Evolutionary conservation across 495 filamentous ascomycete genomes (phyloP), one percentile per base, ranked within the genome.

Genomic region (Immersiella caudata): DNA sequence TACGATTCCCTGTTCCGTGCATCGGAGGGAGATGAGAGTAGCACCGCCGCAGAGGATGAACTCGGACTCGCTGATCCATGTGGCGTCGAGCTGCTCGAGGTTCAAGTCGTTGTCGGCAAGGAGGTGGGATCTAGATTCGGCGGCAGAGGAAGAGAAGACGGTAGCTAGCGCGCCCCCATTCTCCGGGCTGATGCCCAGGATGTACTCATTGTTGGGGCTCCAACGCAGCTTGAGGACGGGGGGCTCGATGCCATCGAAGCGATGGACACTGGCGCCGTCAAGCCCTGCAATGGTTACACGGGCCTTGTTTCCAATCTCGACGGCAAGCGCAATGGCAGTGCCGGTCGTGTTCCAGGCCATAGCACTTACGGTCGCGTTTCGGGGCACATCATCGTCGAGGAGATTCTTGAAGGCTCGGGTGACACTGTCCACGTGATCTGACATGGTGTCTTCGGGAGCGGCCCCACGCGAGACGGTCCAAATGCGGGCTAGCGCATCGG

Each of bases 291-390:
- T 85, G 66, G 85, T 86, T 29, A 93, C 86, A 22, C 87, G 83
- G 14, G 89, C 88, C 61, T 86, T 84, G 65, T 81, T 81, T 33
- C 88, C 86, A 25, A 75, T 75, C 59, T 89, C 89, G 52, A 88
- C 89, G 33, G 90, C 89, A 24, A 93, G 81, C 21, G 91, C 92
- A 60, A 96, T 81, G 55, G 85, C 79, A 18, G 84, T 75, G 18
- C 92, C 92, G 49, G 85, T 78, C 11, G 81, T 83, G 68, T 89
- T 89, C 92, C 92, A 96, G 22, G 89, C 86, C 70, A 94, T 84
- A 18, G 88, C 86, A 18, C 84, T 87, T 27, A 87, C 83, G 1
- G 82, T 81, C 14, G 81, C 78, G 36, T 78, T 79, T 21, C 75
- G 71, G 26, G 80, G 75, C 24, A 80, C 70, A 25, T 84, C 79